A percentile compares a stretch with the other conserved stretches of the same genome.
phyloP scores from a whole-genome alignment of 192 early-diverging fungal species.

The Borealophlyctis nickersoniae region DNA sequence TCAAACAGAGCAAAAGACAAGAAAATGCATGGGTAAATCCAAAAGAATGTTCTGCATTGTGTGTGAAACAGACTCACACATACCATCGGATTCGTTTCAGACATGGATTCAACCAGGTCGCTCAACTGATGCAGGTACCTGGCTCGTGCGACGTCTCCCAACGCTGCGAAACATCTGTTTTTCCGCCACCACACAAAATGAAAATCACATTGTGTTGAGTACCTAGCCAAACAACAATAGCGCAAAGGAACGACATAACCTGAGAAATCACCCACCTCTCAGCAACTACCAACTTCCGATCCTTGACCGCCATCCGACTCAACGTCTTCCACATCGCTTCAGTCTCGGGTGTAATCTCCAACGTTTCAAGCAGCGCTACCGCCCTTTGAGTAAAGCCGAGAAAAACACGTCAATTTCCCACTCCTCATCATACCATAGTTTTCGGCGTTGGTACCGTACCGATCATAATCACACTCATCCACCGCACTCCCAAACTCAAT shows the following conservation, averaged over 20 bases:
- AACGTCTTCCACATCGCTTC: conserved; percentile 68
- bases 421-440: too few species aligned
- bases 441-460: conserved; percentile 34
- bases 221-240: conserved; percentile 3
- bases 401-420: too few species aligned
- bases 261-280: conserved; percentile 37
- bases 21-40: conserved; percentile 11
- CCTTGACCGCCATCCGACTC: conserved; percentile 49
- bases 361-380: conserved; percentile 57
- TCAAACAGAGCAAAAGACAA: not conserved
- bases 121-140: conserved; percentile 47
- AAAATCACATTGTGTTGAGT: not conserved
- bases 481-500: conserved; percentile 66
- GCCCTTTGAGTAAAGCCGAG: conserved; percentile 50
- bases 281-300: conserved; percentile 53
- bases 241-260: too few species aligned
- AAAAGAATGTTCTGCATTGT: too few species aligned
- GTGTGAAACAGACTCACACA: too few species aligned
- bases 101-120: conserved; percentile 26
- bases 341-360: conserved; percentile 60
- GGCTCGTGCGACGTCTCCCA: conserved; percentile 55
- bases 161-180: conserved; percentile 54
- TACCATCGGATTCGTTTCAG: conserved; percentile 22
- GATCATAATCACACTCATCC: conserved; percentile 63
- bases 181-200: too few species aligned